These are phyloP conservation scores for Ophiobolus disseminans DNA, from an alignment of 2,329 filamentous ascomycete genomes.

Conservation along the genomic window DNA sequence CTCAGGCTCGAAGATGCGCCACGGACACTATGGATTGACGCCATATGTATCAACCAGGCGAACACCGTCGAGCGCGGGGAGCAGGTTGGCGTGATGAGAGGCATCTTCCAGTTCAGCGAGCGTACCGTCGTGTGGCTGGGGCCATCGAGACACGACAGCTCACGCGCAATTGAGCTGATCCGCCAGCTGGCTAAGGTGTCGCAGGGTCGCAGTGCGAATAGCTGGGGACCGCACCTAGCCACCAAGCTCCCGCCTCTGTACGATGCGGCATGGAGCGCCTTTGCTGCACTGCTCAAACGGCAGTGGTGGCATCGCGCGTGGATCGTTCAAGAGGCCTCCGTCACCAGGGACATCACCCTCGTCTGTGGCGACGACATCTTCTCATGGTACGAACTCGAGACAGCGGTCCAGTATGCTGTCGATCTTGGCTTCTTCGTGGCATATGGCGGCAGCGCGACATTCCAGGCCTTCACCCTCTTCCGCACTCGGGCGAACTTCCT, in stretches of 20 bases:
- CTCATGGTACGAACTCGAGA: conserved; percentile 15
- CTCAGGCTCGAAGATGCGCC: not conserved
- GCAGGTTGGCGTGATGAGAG: conserved; percentile 26
- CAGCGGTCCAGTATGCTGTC: conserved; percentile 14
- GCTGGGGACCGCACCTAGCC: not conserved
- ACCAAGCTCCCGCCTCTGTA: conserved; percentile 10
- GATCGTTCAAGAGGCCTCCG: conserved; percentile 23
- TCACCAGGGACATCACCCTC: conserved; percentile 6
- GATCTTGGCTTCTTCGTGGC: conserved; percentile 15
- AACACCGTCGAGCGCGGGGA: conserved; percentile 8
- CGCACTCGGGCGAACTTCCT: conserved; percentile 10
- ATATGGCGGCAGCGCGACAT: conserved; percentile 12
- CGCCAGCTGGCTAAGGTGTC: conserved; percentile 5
- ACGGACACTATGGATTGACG: conserved; percentile 15
- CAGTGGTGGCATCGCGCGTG: conserved; percentile 24
- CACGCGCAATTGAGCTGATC: conserved; percentile 8
- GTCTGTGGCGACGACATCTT: conserved; percentile 10
- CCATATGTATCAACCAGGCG: conserved; percentile 14
- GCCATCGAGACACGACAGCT: conserved; percentile 8
- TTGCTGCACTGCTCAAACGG: conserved; percentile 12
- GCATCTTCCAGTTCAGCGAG: conserved; percentile 33
- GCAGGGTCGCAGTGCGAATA: not conserved
- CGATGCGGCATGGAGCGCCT: conserved; percentile 10
- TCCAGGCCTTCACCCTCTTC: conserved; percentile 15
- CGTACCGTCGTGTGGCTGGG: conserved; percentile 39